Evolutionary conservation across 2,329 filamentous ascomycete genomes (phyloP).

Genomic region (Hysterium pulicare): DNA sequence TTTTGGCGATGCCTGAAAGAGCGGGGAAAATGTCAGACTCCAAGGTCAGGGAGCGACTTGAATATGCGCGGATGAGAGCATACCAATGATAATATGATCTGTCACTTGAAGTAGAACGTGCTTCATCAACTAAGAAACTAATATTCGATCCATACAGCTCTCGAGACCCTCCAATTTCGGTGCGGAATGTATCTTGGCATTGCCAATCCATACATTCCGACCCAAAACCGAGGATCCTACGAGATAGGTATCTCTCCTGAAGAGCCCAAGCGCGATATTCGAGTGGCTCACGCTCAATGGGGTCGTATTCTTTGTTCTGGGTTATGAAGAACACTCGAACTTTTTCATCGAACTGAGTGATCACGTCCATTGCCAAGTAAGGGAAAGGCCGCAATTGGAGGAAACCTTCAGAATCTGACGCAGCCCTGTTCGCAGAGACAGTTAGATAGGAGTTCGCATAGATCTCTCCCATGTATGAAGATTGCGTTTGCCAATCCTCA

Average conservation of each 20-base stretch:
- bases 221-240: neutral
- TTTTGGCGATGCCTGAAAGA: constrained; percentile 1
- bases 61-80: neutral
- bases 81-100: neutral
- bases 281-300: no score
- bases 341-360: neutral
- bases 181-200: neutral
- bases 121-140: neutral
- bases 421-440: neutral
- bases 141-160: no score
- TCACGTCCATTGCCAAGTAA: neutral
- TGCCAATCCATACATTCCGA: neutral
- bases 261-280: neutral
- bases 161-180: neutral
- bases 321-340: neutral
- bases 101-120: neutral
- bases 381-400: neutral
- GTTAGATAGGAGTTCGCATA: neutral
- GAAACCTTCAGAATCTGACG: neutral
- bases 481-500: constrained; percentile 1
- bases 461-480: neutral
- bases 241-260: neutral
- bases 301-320: neutral
- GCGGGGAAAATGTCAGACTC: constrained; percentile 2
- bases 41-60: neutral